Base-by-base conservation (phyloP, 2,329 filamentous ascomycete genomes). In the Atkinsonella texensis region DNA sequence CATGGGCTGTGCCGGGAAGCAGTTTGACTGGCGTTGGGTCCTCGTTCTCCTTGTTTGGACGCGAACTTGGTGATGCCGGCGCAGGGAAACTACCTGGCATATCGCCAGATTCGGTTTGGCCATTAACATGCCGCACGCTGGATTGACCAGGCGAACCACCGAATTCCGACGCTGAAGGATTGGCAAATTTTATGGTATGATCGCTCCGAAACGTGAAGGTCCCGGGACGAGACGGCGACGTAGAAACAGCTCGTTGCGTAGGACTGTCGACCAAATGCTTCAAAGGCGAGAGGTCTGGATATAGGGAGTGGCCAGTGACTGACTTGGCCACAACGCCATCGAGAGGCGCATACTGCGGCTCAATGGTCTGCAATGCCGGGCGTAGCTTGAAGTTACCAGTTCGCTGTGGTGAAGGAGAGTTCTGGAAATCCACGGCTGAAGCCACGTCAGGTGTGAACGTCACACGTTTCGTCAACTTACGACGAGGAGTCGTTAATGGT, bases 381-480 rank as follows among this genome's bases (percentile, higher is more conserved):
- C 67, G 67, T 18, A 70, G 70, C 51, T 70, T 71, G 45, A 74
- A 68, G 18, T 75, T 68, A 35, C 64, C 63, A 6, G 72, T 70
- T 60, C 81, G 80, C 56, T 76, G 62, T 4, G 78, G 76, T 3
- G 80, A 80, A 8, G 80, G 80, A 1, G 79, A 78, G 52, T 74
- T 69, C 53, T 77, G 73, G 0, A 62, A 57, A 47, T 70, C 58
- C 0, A 68, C 64, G 9, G 70, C 66, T 17, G 70, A 68, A 55
- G 87, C 77, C 38, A 83, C 83, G 54, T 81, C 82, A 0, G 83
- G 84, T 0, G 85, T 89, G 61, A 95, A 95, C 48, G 86, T 83
- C 38, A 95, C 87, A 52, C 80, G 84, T 70, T 94, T 95, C 17
- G 69, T 65, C 39, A 73, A 63, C 65, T 82, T 86, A 23, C 82